A percentile compares a stretch with the other conserved stretches of the same genome.
phyloP scores from a whole-genome alignment of 2,329 filamentous ascomycete genomes.

The Aureobasidium musti region DNA sequence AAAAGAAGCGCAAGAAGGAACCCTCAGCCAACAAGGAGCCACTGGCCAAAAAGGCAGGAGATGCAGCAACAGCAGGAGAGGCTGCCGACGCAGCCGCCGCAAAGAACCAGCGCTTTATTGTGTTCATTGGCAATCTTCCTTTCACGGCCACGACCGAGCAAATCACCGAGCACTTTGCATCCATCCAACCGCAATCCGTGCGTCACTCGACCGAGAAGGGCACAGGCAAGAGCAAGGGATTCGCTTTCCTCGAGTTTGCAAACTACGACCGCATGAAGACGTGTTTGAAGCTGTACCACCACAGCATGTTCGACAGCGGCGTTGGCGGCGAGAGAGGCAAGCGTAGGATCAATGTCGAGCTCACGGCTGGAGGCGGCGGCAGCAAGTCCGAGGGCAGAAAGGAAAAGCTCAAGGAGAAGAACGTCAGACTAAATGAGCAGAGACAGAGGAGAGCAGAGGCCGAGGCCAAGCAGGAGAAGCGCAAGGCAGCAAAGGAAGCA shows the following conservation, averaged over 20 bases:
- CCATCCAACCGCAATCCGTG: slow-evolving; percentile 68
- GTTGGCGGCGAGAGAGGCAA: slow-evolving; percentile 51
- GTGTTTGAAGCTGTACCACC: slow-evolving; percentile 86
- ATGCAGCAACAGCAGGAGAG: slow-evolving; percentile 30
- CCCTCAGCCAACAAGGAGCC: slow-evolving; percentile 21
- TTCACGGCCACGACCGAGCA: slow-evolving; percentile 73
- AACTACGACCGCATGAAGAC: slow-evolving; percentile 89
- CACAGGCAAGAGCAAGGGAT: slow-evolving; percentile 67
- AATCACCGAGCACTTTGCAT: slow-evolving; percentile 74
- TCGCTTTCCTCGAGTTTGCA: slow-evolving; percentile 87
- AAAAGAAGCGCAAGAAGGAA: slow-evolving; percentile 29
- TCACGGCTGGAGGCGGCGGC: slow-evolving; percentile 77
- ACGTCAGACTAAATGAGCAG: slow-evolving; percentile 76
- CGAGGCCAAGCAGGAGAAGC: slow-evolving; percentile 49
- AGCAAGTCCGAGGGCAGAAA: slow-evolving; percentile 73
- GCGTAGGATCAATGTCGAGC: slow-evolving; percentile 86
- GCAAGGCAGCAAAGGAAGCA: slow-evolving; percentile 46
- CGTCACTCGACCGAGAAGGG: slow-evolving; percentile 72
- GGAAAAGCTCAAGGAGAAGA: slow-evolving; percentile 81
- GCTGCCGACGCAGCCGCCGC: slow-evolving; percentile 31
- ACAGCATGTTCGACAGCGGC: slow-evolving; percentile 68
- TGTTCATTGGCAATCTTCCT: slow-evolving; percentile 87
- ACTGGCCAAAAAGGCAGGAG: slow-evolving; percentile 18
- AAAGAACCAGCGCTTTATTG: slow-evolving; percentile 66
- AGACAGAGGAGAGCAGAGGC: slow-evolving; percentile 56